Conservation (phyloP, 371 early-diverging fungal genomes). For the Zychaea mexicana region DNA sequence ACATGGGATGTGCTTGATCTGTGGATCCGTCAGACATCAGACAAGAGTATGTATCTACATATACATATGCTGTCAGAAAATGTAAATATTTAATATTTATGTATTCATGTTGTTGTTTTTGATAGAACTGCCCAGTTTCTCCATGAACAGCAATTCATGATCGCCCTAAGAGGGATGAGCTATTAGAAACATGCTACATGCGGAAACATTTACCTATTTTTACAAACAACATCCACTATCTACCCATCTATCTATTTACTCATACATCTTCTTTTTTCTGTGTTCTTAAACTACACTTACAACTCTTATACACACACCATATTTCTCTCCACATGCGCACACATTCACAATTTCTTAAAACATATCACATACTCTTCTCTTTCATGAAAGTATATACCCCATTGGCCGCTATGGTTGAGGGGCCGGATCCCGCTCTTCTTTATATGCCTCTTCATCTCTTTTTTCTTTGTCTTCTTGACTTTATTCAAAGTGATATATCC, state of each 20-base stretch:
- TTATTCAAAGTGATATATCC: background rate
- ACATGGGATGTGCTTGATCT: background rate
- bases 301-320: too few relatives aligned
- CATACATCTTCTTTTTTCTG: constrained; percentile 1
- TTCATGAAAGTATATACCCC: background rate
- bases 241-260: background rate
- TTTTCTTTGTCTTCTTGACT: background rate
- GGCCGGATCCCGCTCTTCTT: constrained; percentile 2
- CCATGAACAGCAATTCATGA: background rate
- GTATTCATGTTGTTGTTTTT: background rate
- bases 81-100: background rate
- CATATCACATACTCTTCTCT: background rate
- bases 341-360: background rate
- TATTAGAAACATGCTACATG: too few relatives aligned
- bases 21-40: constrained; percentile 9
- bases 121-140: constrained; percentile 9
- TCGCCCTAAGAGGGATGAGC: too few relatives aligned
- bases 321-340: background rate
- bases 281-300: too few relatives aligned
- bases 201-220: too few relatives aligned
- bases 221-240: too few relatives aligned
- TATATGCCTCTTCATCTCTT: constrained; percentile 3
- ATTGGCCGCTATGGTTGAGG: background rate
- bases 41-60: constrained; percentile 7
- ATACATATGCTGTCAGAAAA: too few relatives aligned